These are phyloP conservation scores for Taiozyma sp. DNA, from an alignment of 1,139 yeast genomes.

Conservation along the genomic window DNA sequence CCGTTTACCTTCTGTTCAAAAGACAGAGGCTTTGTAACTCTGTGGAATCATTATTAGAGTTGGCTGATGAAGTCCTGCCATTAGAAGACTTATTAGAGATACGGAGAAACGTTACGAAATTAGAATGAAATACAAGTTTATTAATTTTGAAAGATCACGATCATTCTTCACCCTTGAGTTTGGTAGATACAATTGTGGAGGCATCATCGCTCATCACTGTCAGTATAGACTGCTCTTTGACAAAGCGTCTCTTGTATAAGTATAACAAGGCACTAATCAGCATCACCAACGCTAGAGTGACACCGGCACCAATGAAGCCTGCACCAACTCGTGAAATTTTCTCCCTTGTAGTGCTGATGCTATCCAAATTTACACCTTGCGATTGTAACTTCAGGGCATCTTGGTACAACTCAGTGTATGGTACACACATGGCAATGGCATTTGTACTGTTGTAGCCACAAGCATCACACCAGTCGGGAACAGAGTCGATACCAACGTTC, in stretches of 20 bases:
- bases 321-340: constrained; percentile 34
- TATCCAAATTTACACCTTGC: constrained; percentile 25
- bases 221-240: neutral
- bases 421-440: constrained; percentile 28
- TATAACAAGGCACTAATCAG: neutral
- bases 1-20: constrained; percentile 13
- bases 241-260: neutral
- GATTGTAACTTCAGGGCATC: constrained; percentile 24
- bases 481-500: constrained; percentile 25
- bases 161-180: neutral
- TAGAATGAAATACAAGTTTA: neutral
- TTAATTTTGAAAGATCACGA: neutral
- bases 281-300: constrained; percentile 32
- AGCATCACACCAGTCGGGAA: constrained; percentile 33
- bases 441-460: constrained; percentile 26
- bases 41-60: constrained; percentile 7
- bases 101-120: constrained; percentile 10
- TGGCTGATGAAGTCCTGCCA: constrained; percentile 17
- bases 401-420: constrained; percentile 27
- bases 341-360: constrained; percentile 5
- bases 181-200: neutral
- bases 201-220: neutral
- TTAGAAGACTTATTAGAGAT: constrained; percentile 18
- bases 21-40: constrained; percentile 16
- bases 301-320: constrained; percentile 49